These are phyloP conservation scores for Nannizziopsis arthrosporioides DNA, from an alignment of 2,329 filamentous ascomycete genomes.

Conservation along the genomic window DNA sequence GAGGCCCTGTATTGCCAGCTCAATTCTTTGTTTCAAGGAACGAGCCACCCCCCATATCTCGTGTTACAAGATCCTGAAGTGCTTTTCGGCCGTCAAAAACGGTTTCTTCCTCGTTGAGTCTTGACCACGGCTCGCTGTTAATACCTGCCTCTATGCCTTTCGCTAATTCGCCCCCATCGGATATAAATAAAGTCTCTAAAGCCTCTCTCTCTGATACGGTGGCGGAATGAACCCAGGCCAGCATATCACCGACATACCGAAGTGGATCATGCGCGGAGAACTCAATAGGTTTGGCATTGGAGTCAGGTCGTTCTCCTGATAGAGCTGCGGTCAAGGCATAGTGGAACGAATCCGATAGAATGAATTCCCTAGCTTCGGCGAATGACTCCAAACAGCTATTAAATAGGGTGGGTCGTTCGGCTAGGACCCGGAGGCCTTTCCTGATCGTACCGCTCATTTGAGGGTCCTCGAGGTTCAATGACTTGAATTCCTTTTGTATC, in stretches of 20 bases:
- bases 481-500: conserved; percentile 88
- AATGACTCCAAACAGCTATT: conserved; percentile 90
- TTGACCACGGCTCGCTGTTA: conserved; percentile 73
- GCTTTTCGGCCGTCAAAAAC: conserved; percentile 71
- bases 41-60: conserved; percentile 72
- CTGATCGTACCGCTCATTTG: conserved; percentile 80
- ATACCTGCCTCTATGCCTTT: conserved; percentile 68
- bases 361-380: conserved; percentile 74
- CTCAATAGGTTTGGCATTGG: conserved; percentile 76
- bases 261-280: conserved; percentile 83
- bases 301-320: conserved; percentile 47
- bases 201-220: conserved; percentile 90
- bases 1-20: conserved; percentile 84
- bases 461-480: conserved; percentile 82
- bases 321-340: conserved; percentile 67
- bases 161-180: conserved; percentile 78
- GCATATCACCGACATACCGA: conserved; percentile 90
- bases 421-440: conserved; percentile 70
- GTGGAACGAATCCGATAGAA: conserved; percentile 81
- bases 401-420: conserved; percentile 80
- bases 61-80: conserved; percentile 73
- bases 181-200: conserved; percentile 79
- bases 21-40: conserved; percentile 76
- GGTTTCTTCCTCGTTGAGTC: conserved; percentile 46
- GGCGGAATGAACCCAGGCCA: conserved; percentile 91